Conservation (phyloP, 176 grass and related monocot genomes). For the Aegilops umbellulata region DNA sequence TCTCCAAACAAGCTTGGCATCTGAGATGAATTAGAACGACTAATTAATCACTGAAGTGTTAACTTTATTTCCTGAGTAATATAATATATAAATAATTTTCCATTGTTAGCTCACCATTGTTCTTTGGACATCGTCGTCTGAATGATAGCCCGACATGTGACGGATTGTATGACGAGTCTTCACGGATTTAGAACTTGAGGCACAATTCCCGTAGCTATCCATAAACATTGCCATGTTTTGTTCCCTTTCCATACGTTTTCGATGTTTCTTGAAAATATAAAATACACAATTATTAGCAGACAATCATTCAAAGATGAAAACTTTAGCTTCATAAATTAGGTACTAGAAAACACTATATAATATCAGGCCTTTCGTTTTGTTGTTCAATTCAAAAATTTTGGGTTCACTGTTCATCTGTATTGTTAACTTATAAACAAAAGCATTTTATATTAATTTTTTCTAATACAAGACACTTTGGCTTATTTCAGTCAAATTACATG, state of each 20-base stretch:
- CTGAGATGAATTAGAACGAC: not conserved
- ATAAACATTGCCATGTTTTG: not conserved
- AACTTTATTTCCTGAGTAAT: not conserved
- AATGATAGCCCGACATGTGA: not conserved
- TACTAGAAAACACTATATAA: not conserved
- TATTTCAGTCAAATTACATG: not conserved
- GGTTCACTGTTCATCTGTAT: not conserved
- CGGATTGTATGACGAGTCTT: not conserved
- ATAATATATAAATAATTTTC: not conserved
- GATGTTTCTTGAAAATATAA: constrained; percentile 23
- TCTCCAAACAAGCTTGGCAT: not conserved
- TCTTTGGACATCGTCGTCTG: not conserved
- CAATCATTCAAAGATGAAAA: not conserved
- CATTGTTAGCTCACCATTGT: constrained; percentile 10
- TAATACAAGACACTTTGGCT: not conserved
- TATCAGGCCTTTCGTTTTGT: not conserved
- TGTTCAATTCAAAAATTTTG: not conserved
- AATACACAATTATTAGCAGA: not conserved
- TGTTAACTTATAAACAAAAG: not conserved
- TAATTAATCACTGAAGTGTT: not conserved
- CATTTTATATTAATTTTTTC: not conserved
- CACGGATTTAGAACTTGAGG: not conserved
- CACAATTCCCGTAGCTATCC: not conserved
- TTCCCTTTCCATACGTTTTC: constrained; percentile 2
- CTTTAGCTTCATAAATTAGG: not conserved